phyloP scores from a whole-genome alignment of 805 yeast genomes.

The Kregervanrija fluxuum region DNA sequence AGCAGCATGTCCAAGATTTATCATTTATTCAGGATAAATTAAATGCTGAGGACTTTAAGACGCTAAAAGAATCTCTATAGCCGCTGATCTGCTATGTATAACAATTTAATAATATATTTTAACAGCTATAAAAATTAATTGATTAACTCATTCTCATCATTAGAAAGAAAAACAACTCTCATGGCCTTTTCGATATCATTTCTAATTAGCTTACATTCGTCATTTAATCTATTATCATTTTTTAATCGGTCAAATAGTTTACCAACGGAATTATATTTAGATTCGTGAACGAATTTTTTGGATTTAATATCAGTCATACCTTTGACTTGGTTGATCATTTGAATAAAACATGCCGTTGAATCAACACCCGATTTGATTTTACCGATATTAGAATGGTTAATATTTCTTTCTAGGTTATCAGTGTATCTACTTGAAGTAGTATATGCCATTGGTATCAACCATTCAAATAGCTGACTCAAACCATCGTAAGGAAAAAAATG shows the following conservation, averaged over 20 bases:
- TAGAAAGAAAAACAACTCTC: constrained; percentile 39
- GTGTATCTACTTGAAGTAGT: constrained; percentile 45
- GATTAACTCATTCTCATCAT: constrained; percentile 40
- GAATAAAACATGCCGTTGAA: constrained; percentile 37
- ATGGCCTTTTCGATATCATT: constrained; percentile 44
- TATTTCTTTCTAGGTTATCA: constrained; percentile 50
- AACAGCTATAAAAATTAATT: constrained; percentile 3
- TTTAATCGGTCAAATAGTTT: constrained; percentile 4
- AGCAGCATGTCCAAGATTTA: constrained; percentile 30
- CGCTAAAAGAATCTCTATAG: constrained; percentile 25
- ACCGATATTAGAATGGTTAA: constrained; percentile 49
- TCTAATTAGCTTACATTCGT: constrained; percentile 23
- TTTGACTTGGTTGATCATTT: constrained; percentile 50
- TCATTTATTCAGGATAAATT: constrained; percentile 40
- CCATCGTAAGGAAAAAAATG: constrained; percentile 46
- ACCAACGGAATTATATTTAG: constrained; percentile 3
- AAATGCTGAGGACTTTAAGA: constrained; percentile 45
- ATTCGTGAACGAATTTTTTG: constrained; percentile 32
- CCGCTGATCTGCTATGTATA: background rate
- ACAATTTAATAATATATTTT: constrained; percentile 2
- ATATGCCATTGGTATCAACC: constrained; percentile 52
- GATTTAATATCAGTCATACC: constrained; percentile 48
- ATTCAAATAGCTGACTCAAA: constrained; percentile 37
- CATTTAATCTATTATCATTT: background rate
- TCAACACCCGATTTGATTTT: constrained; percentile 47